Evolutionary conservation across 2,329 filamentous ascomycete genomes (phyloP), one percentile per base, ranked within the genome.

Genomic region (Botrytis galanthina): DNA sequence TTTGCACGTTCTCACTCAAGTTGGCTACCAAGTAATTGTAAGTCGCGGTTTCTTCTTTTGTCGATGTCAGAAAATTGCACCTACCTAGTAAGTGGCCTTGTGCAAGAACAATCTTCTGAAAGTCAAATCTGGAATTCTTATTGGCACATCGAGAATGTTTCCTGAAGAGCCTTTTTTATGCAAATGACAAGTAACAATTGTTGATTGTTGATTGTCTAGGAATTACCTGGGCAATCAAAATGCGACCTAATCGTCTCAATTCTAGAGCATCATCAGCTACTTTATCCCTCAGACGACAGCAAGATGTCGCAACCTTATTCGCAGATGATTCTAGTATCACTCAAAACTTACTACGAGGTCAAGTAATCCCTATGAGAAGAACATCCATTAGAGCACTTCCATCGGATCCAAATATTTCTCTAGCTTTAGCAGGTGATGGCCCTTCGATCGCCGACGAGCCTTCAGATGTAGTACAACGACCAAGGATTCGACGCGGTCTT

Each of bases 221-320:
- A 22, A 48, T 26, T 42, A 72, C 59, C 73, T 71, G 46, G 61
- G 18, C 37, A 73, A 67, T 60, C 73, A 74, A 70, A 75, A 82
- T 83, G 81, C 79, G 80, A 76, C 73, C 80, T 54, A 74, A 71
- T 72, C 75, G 59, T 76, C 75, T 80, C 76, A 76, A 74, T 64
- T 75, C 76, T 71, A 75, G 76, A n/a, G 75, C 77, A 75, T 78
- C 78, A 63, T 80, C 77, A 74, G 73, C 74, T 75, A 74, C 74
- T 62, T 75, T 79, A 75, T 78, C 77, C 71, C 74, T 74, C 71
- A 70, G 71, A 46, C 66, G 73, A 39, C 75, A 69, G 66, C 75
- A 74, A 39, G 54, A 62, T 67, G 57, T 48, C 20, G 32, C 37
- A n/a, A 74, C 73, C 48, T 62, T 73, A 29, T 75, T 74, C 32